Evolutionary conservation across 2,329 filamentous ascomycete genomes (phyloP).

Genomic region (Arthrobotrys musiformis): DNA sequence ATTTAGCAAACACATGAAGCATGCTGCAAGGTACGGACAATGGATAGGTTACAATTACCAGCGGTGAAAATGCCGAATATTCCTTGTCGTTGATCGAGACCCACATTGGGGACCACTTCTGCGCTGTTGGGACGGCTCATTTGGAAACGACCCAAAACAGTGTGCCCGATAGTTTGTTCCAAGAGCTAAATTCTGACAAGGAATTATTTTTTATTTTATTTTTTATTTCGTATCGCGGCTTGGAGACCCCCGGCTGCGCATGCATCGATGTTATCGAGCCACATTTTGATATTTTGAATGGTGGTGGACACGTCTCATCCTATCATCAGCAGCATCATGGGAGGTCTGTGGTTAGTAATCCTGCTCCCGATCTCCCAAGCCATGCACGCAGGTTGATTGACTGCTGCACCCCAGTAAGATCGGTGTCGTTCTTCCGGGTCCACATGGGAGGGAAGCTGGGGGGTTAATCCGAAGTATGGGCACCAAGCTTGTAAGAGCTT

Average conservation of each 20-base stretch:
- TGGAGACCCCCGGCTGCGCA: background rate
- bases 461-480: slow-evolving; percentile 55
- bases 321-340: slow-evolving; percentile 24
- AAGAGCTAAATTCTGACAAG: slow-evolving; percentile 51
- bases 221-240: slow-evolving; percentile 28
- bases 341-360: slow-evolving; percentile 51
- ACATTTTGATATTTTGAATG: slow-evolving; percentile 23
- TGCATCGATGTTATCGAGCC: slow-evolving; percentile 36
- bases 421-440: slow-evolving; percentile 55
- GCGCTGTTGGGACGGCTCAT: slow-evolving; percentile 51
- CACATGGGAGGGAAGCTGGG: slow-evolving; percentile 55
- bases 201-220: background rate
- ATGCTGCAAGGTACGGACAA: slow-evolving; percentile 33
- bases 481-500: slow-evolving; percentile 47
- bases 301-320: slow-evolving; percentile 18
- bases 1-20: background rate
- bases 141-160: slow-evolving; percentile 55
- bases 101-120: slow-evolving; percentile 33
- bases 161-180: slow-evolving; percentile 2
- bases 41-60: slow-evolving; percentile 14
- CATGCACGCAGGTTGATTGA: slow-evolving; percentile 33
- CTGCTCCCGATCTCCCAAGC: slow-evolving; percentile 48
- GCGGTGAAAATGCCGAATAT: slow-evolving; percentile 39
- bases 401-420: slow-evolving; percentile 53
- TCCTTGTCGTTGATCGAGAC: slow-evolving; percentile 48